These are phyloP conservation scores for Macroventuria anomochaeta DNA, from an alignment of 2,329 filamentous ascomycete species.

Conservation along the genomic window DNA sequence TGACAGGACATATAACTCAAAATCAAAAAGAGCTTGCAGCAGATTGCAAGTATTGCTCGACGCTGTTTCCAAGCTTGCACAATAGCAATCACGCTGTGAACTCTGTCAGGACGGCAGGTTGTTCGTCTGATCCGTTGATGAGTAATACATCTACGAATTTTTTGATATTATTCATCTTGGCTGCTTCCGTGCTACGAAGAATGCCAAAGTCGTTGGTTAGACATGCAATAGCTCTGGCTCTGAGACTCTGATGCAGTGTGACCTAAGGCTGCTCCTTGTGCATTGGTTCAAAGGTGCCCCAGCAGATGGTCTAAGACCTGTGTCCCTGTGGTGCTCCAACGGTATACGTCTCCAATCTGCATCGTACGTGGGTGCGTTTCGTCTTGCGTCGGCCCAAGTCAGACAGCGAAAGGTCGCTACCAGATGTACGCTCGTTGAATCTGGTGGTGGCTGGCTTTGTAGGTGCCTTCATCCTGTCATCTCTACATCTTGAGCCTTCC, in stretches of 20 bases:
- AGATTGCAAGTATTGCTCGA: neutral
- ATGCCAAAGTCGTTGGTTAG: neutral
- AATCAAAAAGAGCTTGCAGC: neutral
- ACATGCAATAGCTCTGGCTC: neutral
- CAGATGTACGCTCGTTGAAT: neutral
- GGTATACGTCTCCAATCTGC: neutral
- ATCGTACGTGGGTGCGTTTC: neutral
- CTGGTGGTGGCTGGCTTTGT: neutral
- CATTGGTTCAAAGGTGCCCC: neutral
- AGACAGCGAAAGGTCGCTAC: neutral
- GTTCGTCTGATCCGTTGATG: neutral
- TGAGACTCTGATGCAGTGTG: slow-evolving; percentile 14
- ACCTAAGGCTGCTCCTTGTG: neutral
- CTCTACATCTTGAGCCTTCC: slow-evolving; percentile 41
- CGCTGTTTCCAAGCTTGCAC: too few relatives aligned
- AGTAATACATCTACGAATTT: neutral
- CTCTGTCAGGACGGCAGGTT: neutral
- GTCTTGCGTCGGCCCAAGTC: neutral
- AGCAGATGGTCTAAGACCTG: slow-evolving; percentile 7
- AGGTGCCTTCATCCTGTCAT: slow-evolving; percentile 38
- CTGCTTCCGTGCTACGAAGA: neutral
- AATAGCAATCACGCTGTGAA: neutral
- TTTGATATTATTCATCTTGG: neutral
- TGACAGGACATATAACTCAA: neutral
- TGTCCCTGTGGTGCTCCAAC: slow-evolving; percentile 9